phyloP scores from a whole-genome alignment of 2,329 filamentous ascomycete species.

The Aspergillus sp. region DNA sequence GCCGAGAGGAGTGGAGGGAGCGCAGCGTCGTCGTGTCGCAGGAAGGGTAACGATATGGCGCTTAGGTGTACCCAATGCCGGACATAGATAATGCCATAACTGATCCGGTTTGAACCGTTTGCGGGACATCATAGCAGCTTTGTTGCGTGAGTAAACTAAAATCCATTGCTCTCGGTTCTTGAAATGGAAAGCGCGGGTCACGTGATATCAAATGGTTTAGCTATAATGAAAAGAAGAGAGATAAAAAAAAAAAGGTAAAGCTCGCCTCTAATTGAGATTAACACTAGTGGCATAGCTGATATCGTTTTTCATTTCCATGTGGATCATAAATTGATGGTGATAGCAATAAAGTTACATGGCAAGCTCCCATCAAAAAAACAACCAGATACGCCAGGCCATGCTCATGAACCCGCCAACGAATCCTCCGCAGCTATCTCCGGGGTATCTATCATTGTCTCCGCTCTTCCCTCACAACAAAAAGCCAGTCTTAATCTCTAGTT shows the following conservation, averaged over 20 bases:
- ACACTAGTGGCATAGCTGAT: neutral
- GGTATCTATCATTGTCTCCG: slow-evolving; percentile 35
- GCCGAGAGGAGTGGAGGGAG: neutral
- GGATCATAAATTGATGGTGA: slow-evolving; percentile 6
- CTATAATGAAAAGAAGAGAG: neutral
- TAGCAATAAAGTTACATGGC: slow-evolving; percentile 20
- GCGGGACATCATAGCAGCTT: slow-evolving; percentile 33
- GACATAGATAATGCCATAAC: slow-evolving; percentile 44
- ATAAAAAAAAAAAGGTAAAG: neutral
- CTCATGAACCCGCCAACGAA: slow-evolving; percentile 33
- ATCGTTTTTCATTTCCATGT: slow-evolving; percentile 6
- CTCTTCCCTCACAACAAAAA: slow-evolving; percentile 10
- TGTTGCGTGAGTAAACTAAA: neutral
- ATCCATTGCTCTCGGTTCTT: neutral
- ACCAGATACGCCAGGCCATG: slow-evolving; percentile 43
- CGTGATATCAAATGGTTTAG: slow-evolving; percentile 13
- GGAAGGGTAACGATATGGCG: slow-evolving; percentile 15
- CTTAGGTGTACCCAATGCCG: slow-evolving; percentile 31
- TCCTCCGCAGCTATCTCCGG: slow-evolving; percentile 30
- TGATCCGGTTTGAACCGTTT: slow-evolving; percentile 35
- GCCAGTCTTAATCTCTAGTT: slow-evolving; percentile 19
- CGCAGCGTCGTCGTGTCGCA: slow-evolving; percentile 10
- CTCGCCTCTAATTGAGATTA: neutral
- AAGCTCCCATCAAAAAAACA: slow-evolving; percentile 32
- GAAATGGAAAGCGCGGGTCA: slow-evolving; percentile 6